Conservation (phyloP, 2,329 filamentous ascomycete species). For the Ceratocystis colombiana region DNA sequence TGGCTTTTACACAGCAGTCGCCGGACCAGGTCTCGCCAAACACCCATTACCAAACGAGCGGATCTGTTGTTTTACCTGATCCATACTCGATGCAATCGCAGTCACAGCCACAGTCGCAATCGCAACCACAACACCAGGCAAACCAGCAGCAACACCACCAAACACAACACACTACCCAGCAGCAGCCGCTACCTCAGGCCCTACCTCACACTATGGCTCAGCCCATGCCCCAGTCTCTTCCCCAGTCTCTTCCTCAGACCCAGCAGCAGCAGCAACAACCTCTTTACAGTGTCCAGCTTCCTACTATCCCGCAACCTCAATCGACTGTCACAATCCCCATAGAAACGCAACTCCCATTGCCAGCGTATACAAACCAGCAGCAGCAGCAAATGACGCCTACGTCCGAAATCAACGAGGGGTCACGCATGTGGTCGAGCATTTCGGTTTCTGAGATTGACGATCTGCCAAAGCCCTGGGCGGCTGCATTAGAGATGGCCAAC, state of each 20-base stretch:
- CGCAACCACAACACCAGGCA: not conserved
- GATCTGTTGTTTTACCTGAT: slow-evolving; percentile 9
- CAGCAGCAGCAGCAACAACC: not conserved
- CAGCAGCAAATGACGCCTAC: not conserved
- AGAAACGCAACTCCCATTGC: slow-evolving; percentile 16
- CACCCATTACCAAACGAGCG: slow-evolving; percentile 13
- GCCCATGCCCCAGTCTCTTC: not conserved
- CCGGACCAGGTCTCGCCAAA: slow-evolving; percentile 8
- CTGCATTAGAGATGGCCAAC: not conserved
- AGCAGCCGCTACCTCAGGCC: slow-evolving; percentile 9
- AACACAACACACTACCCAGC: slow-evolving; percentile 13
- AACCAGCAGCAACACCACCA: not conserved
- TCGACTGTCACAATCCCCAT: not conserved
- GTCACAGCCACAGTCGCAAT: not conserved
- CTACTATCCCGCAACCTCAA: slow-evolving; percentile 11
- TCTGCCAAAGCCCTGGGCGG: not conserved
- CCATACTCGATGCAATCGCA: slow-evolving; percentile 15
- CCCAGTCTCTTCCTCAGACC: no score
- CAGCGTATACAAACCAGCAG: not conserved
- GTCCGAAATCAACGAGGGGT: not conserved
- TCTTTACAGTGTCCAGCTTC: slow-evolving; percentile 15
- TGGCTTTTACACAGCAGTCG: slow-evolving; percentile 1
- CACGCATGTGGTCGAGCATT: slow-evolving; percentile 8
- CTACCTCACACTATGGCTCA: not conserved
- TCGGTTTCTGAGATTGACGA: slow-evolving; percentile 10